Evolutionary conservation across 2,329 filamentous ascomycete genomes (phyloP), one percentile per base, ranked within the genome.

Genomic region (Trichoderma arundinaceum): DNA sequence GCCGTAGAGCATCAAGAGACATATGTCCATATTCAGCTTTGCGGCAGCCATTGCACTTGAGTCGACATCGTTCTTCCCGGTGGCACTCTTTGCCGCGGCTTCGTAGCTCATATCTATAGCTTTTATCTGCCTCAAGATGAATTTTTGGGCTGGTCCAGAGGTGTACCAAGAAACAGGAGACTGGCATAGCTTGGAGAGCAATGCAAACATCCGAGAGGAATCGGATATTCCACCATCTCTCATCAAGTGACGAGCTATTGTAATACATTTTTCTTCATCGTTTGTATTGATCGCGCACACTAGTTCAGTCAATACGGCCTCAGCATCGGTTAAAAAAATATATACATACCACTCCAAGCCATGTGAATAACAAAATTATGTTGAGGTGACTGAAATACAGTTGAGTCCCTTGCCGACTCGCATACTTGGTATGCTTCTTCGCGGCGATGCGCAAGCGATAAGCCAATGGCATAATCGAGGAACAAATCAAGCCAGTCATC

Each of bases 401-500:
- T 93, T 13, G 92, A 92, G 73, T 92, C 89, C 56, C 89, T 84
- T 1, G 92, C 92, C 6, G 90, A 88, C 68, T 93, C 88, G 70
- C 96, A 89, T 7, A 92, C 87, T 58, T 90, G 87, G 75, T 97
- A 97, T 58, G 92, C 89, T 68, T 92, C 89, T 48, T 89, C 84
- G 13, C 85, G 81, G 54, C 90, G 86, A 39, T 88, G 88, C 19
- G 83, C 80, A 48, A 87, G 85, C 7, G 93, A 91, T 38, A 95
- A 84, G 5, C 89, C 83, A 54, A 97, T 83, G 3, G 93, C 91
- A 74, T 96, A 96, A 72, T 95, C 91, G 41, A 96, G 84, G 74
- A 99, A 97, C 0, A 97, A 84, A 70, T 96, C 91, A 3, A 97
- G 84, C 95, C 95, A 99, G 53, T 88, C 85, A 66, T 89, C 83